Percentiles rank a stretch among this genome's conserved stretches.
Evolutionary conservation across 2,329 filamentous ascomycete species (phyloP).

Genomic region (Aureobasidium sp.): DNA sequence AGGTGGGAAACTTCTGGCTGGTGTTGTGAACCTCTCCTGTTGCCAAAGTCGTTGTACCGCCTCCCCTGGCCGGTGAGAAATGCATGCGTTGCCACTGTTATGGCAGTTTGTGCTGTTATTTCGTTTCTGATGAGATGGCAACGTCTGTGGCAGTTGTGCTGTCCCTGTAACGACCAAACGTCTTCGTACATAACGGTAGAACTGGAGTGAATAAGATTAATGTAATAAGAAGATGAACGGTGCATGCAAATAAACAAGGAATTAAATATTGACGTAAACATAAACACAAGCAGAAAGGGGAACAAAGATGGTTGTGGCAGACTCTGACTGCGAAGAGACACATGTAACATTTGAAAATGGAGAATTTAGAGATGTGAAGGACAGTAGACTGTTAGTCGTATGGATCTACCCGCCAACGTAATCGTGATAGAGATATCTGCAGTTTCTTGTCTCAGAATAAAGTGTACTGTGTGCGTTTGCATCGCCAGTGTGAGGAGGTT

Average conservation of each 20-base stretch:
- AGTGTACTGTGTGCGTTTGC: conserved; percentile 8
- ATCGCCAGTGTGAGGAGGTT: not conserved
- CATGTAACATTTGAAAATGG: not conserved
- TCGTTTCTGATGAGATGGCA: conserved; percentile 7
- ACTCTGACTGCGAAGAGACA: not conserved
- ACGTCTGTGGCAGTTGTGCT: conserved; percentile 9
- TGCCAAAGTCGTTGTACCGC: conserved; percentile 1
- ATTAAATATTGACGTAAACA: not conserved
- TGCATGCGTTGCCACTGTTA: not conserved
- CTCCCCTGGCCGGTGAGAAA: not conserved
- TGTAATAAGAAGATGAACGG: conserved; percentile 7
- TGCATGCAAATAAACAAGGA: not conserved
- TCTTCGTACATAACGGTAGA: conserved; percentile 11
- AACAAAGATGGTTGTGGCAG: not conserved
- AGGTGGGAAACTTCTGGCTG: not conserved
- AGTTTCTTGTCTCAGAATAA: conserved; percentile 10
- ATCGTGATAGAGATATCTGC: conserved; percentile 1
- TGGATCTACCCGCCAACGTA: not conserved
- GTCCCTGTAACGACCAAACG: conserved; percentile 7
- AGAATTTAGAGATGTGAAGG: not conserved
- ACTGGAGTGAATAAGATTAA: conserved; percentile 10
- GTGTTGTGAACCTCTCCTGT: not conserved
- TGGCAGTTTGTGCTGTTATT: conserved; percentile 9
- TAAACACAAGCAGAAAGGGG: not conserved
- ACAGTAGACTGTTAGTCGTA: not conserved